phyloP scores from a whole-genome alignment of 1,139 yeast species.

The Zygosaccharomyces pseudobailii region DNA sequence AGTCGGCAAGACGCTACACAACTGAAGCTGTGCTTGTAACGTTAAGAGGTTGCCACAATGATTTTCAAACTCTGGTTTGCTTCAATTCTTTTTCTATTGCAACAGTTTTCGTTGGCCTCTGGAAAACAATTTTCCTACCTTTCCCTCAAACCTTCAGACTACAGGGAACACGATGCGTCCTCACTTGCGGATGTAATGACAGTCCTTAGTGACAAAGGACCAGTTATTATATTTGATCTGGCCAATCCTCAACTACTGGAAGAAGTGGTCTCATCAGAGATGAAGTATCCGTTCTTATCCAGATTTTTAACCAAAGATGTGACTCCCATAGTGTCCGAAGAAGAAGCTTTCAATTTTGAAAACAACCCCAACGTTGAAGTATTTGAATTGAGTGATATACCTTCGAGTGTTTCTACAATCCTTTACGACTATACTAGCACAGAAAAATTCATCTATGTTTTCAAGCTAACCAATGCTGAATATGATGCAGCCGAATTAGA shows the following conservation, averaged over 20 bases:
- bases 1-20: background rate
- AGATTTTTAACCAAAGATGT: constrained; percentile 16
- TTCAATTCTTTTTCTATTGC: constrained; percentile 4
- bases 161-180: background rate
- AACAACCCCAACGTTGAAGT: constrained; percentile 3
- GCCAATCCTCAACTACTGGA: constrained; percentile 18
- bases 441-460: constrained; percentile 19
- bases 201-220: constrained; percentile 17
- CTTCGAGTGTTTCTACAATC: constrained; percentile 17
- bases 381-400: constrained; percentile 15
- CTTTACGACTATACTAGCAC: constrained; percentile 18
- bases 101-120: constrained; percentile 7
- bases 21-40: background rate
- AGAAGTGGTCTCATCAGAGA: constrained; percentile 10
- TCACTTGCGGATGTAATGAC: constrained; percentile 9
- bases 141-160: constrained; percentile 12
- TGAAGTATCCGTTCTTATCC: constrained; percentile 18
- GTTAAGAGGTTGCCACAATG: background rate
- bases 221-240: constrained; percentile 26
- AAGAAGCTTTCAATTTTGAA: constrained; percentile 3
- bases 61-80: background rate
- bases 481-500: constrained; percentile 24
- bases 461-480: constrained; percentile 19
- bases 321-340: constrained; percentile 7
- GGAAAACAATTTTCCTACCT: constrained; percentile 13